Evolutionary conservation across 352 stramenopile genomes (phyloP), one percentile per base, ranked within the genome.

Genomic region (Phytopythium vexans): DNA sequence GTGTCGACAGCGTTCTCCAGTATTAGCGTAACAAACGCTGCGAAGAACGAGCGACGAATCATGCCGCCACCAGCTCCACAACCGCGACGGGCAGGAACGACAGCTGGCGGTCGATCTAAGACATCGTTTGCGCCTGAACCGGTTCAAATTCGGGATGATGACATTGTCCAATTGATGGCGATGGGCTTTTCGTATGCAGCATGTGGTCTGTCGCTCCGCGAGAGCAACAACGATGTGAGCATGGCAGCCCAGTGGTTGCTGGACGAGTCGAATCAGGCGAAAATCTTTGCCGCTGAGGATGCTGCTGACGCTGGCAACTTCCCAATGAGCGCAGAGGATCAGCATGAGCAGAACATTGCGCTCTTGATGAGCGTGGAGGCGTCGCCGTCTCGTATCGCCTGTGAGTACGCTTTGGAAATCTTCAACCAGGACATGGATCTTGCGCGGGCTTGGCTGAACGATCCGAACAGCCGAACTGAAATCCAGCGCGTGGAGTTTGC

Each of bases 151-250:
- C 65, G 64, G 8, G 86, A 93, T 57, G 83, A 93, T 56, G 76
- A 95, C 34, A 81, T 96, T 5, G 81, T 96, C 8, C 82, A 95
- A 47, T 66, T 96, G 1, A 95, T 94, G 83, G 79, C 83, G 0
- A 86, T 96, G 72, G 87, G 87, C 0, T 96, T 96, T 40, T 93
- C 86, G n/a, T 93, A 94, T 40, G 82, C 82, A 38, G 86, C 66
- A 27, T 94, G 82, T 51, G 58, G 68, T 35, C 56, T 94, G 27
- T 81, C 87, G 8, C 63, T 96, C 36, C 70, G 74, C 7, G 71
- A 92, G 41, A 89, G 72, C 49, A 64, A 62, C 15, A 80, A 85
- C 37, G 84, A 90, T 49, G 60, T 94, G 7, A 67, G 59, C 6
- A 75, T 88, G 47, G 87, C 87, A 12, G 87, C 87, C 1, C 76